phyloP scores from a whole-genome alignment of 129 eudicot genomes.

The Centaurea solstitialis region DNA sequence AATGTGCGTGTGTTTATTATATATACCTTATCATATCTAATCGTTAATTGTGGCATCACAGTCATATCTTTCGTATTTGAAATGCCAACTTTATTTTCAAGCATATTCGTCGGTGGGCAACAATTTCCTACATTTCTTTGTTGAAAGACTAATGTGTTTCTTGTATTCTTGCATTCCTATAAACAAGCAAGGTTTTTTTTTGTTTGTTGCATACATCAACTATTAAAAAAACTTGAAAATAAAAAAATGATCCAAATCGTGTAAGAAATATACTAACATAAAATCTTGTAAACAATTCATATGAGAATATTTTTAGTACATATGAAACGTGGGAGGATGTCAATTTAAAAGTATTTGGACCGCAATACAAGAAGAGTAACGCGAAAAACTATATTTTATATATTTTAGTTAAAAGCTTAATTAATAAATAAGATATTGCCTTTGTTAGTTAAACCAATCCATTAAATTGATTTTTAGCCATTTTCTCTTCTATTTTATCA shows the following conservation, averaged over 20 bases:
- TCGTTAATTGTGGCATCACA: background rate
- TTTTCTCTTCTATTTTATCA: too few relatives aligned
- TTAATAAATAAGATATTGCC: background rate
- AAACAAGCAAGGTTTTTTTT: too few relatives aligned
- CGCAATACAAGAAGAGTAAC: background rate
- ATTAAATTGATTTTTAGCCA: too few relatives aligned
- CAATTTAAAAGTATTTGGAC: slow-evolving; percentile 1
- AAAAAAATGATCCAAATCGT: background rate
- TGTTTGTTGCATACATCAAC: too few relatives aligned
- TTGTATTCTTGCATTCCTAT: background rate
- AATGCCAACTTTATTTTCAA: background rate
- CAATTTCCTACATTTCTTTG: background rate
- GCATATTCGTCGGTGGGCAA: background rate
- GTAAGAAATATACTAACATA: background rate
- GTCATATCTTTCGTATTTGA: background rate
- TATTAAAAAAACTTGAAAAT: background rate
- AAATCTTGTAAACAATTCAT: background rate
- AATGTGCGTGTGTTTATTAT: background rate
- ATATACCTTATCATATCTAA: background rate
- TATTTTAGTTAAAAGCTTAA: background rate
- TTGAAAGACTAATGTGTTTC: background rate
- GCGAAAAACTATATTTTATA: background rate
- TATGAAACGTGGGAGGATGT: slow-evolving; percentile 12
- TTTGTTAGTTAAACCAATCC: too few relatives aligned
- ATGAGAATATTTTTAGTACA: background rate